Evolutionary conservation across 768 basidiomycete genomes (phyloP), one percentile per base, ranked within the genome.

Genomic region (Pholiota microspora): DNA sequence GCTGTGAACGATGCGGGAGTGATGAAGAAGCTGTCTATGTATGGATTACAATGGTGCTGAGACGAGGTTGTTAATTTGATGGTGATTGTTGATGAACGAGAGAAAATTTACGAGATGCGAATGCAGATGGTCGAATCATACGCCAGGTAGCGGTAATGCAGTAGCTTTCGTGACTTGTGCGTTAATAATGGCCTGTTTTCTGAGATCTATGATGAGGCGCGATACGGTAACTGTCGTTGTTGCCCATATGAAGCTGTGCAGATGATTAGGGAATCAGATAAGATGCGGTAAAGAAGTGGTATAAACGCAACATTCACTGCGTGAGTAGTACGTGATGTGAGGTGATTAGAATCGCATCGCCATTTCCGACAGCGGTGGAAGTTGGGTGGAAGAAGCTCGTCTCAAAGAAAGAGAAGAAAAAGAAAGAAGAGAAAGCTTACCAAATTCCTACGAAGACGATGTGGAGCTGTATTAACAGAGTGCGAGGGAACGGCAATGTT

Each of bases 161-260:
- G 24, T 36, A 24, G 50, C 12, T 7, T 27, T 27, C 31, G 27
- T n/a, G n/a, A 8, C 34, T 13, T 23, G 21, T 25, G 35, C 24
- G 32, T 18, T 23, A 27, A 23, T 28, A 18, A 44, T 23, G 24
- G 24, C 55, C 13, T 55, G 40, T 34, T 60, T 48, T 5, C 74
- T 66, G 16, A 72, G 48, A 34, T 73, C 67, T 27, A 75, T 36
- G 34, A 74, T 66, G 23, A 75, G 67, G 27, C 63, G 63, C 0
- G 74, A 58, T 1, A 71, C 62, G 13, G 67, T 67, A 4, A 71
- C 56, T 25, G 71, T 73, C 34, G 63, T 62, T 18, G 66, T 42
- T 29, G 72, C 67, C 73, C 74, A 75, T 8, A 71, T 48, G 55
- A 73, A 67, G 53, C 74, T 75, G 35, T 32, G 38, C 18, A 42